Percentiles rank a stretch among this genome's conserved stretches.
These are phyloP conservation scores for Kalmusia sp. DNA, from an alignment of 2,329 filamentous ascomycete species.

Conservation along the genomic window DNA sequence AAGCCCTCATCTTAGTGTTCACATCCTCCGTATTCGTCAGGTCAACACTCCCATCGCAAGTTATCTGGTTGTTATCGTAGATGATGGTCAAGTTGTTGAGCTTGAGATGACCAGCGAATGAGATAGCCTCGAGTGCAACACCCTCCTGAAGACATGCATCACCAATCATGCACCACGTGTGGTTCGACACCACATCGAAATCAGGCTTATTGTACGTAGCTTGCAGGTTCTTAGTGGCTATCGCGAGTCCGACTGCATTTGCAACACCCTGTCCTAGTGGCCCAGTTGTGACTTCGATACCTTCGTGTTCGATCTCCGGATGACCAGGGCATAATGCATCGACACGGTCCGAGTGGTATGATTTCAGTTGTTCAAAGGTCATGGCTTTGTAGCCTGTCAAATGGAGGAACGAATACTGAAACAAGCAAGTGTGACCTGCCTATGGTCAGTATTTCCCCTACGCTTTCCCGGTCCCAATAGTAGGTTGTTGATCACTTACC, in stretches of 20 bases:
- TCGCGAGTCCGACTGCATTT: conserved; percentile 66
- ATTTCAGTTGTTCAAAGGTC: conserved; percentile 65
- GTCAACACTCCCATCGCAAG: conserved; percentile 63
- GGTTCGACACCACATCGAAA: conserved; percentile 58
- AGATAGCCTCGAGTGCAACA: conserved; percentile 62
- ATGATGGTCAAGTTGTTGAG: conserved; percentile 63
- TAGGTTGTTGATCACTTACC: conserved; percentile 46
- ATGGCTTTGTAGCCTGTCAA: conserved; percentile 61
- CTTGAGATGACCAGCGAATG: conserved; percentile 60
- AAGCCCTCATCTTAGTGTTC: conserved; percentile 65
- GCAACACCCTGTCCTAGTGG: conserved; percentile 67
- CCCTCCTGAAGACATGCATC: conserved; percentile 67
- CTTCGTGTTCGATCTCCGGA: conserved; percentile 65
- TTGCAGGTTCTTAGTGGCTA: conserved; percentile 63
- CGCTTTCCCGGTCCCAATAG: too few species aligned
- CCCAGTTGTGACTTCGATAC: conserved; percentile 66
- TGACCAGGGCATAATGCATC: conserved; percentile 63
- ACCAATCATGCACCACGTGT: conserved; percentile 64
- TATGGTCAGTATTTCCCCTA: not conserved
- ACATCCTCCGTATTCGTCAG: conserved; percentile 61
- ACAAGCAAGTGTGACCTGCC: conserved; percentile 60
- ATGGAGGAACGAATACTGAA: conserved; percentile 62
- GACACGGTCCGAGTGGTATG: conserved; percentile 57
- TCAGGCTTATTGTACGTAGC: conserved; percentile 61
- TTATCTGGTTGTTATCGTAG: conserved; percentile 67